Evolutionary conservation across 139 green algal species (phyloP).

Genomic region (Chlorella sp.): DNA sequence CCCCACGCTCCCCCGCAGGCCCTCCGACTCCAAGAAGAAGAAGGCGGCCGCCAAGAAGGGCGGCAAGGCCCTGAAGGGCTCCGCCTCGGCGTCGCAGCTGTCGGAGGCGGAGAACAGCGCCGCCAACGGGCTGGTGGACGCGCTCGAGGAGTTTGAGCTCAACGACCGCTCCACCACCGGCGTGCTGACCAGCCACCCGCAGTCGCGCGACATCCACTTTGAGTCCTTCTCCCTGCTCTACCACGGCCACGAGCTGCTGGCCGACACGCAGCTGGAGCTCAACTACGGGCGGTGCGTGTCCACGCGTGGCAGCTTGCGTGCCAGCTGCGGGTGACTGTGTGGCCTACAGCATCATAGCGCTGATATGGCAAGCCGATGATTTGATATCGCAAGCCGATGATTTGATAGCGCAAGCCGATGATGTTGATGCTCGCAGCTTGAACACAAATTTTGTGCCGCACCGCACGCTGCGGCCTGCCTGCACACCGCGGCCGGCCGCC

Average conservation of each 20-base stretch:
- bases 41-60: conserved; percentile 35
- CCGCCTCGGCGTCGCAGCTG: conserved; percentile 12
- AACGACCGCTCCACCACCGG: conserved; percentile 71
- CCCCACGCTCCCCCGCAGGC: conserved; percentile 22
- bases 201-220: conserved; percentile 83
- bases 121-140: conserved; percentile 6
- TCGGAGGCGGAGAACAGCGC: conserved; percentile 22
- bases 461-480: not conserved
- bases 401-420: too few species aligned
- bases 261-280: conserved; percentile 79
- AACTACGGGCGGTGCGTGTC: conserved; percentile 76
- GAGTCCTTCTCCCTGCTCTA: conserved; percentile 84
- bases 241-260: conserved; percentile 84
- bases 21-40: conserved; percentile 72
- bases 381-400: too few species aligned
- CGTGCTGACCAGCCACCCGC: conserved; percentile 77
- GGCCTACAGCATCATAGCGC: not conserved
- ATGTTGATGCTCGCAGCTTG: not conserved
- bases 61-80: conserved; percentile 30
- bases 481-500: not conserved
- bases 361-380: too few species aligned
- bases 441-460: not conserved
- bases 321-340: not conserved
- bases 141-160: conserved; percentile 36
- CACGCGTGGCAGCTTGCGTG: too few species aligned